A percentile compares a stretch with the other conserved stretches of the same genome.
Evolutionary conservation across 2,329 filamentous ascomycete genomes (phyloP).

Genomic region (Calonectria montana): DNA sequence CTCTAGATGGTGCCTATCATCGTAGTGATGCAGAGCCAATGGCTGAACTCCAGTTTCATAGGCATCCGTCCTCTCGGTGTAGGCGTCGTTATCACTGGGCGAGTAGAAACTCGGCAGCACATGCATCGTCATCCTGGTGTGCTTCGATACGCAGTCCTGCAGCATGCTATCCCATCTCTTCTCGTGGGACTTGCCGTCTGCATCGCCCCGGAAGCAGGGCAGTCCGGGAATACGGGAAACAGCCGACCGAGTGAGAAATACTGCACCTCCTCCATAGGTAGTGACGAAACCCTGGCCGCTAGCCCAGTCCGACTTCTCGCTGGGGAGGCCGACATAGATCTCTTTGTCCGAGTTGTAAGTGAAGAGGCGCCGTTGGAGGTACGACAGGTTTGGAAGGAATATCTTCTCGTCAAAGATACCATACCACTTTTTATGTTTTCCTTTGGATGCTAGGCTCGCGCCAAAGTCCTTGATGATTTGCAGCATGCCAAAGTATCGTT

Average conservation of each 20-base stretch:
- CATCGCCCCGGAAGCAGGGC: slow-evolving; percentile 48
- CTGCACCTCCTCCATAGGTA: slow-evolving; percentile 58
- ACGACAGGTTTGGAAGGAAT: slow-evolving; percentile 57
- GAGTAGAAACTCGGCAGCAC: slow-evolving; percentile 57
- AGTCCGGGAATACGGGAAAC: slow-evolving; percentile 49
- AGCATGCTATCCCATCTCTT: slow-evolving; percentile 56
- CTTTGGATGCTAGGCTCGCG: slow-evolving; percentile 48
- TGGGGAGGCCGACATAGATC: slow-evolving; percentile 57
- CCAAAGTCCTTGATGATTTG: slow-evolving; percentile 47
- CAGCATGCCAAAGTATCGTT: slow-evolving; percentile 53
- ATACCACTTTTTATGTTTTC: slow-evolving; percentile 53
- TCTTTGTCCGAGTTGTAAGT: slow-evolving; percentile 46
- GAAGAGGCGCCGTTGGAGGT: slow-evolving; percentile 53
- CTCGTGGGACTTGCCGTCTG: slow-evolving; percentile 28
- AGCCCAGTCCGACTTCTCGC: slow-evolving; percentile 57
- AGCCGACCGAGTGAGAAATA: slow-evolving; percentile 54
- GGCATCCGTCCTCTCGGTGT: slow-evolving; percentile 43
- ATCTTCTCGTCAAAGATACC: slow-evolving; percentile 59
- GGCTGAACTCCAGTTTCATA: slow-evolving; percentile 56
- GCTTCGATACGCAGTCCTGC: slow-evolving; percentile 52
- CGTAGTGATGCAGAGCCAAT: slow-evolving; percentile 54
- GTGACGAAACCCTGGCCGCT: slow-evolving; percentile 49
- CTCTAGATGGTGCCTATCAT: slow-evolving; percentile 52
- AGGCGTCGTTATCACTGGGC: slow-evolving; percentile 48
- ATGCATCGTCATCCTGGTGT: slow-evolving; percentile 51